Conservation (phyloP, 1,284 basidiomycete genomes). For the Fomitopsis palustris region DNA sequence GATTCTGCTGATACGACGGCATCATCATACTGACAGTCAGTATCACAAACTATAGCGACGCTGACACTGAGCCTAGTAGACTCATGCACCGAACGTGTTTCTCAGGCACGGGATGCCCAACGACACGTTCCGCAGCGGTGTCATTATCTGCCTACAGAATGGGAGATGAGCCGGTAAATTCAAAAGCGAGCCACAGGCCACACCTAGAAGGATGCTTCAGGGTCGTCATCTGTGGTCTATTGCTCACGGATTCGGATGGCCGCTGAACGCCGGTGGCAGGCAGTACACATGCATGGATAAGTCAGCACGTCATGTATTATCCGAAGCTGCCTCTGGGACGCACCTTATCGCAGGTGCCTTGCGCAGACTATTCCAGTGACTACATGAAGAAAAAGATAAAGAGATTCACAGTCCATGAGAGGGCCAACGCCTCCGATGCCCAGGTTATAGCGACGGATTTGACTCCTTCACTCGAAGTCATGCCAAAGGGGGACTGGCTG, state of each 20-base stretch:
- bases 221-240: neutral
- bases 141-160: neutral
- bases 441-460: too few species aligned
- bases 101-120: neutral
- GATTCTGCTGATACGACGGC: neutral
- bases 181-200: neutral
- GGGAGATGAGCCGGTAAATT: neutral
- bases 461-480: too few species aligned
- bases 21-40: neutral
- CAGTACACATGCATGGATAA: neutral
- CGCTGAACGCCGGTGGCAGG: neutral
- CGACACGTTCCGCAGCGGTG: neutral
- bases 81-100: neutral
- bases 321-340: neutral
- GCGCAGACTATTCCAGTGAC: too few species aligned
- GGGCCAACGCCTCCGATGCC: too few species aligned
- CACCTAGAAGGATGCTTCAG: neutral
- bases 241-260: neutral
- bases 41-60: neutral
- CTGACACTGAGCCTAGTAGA: neutral
- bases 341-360: neutral
- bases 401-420: too few species aligned
- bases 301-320: neutral
- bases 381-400: too few species aligned
- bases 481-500: too few species aligned